Percentiles rank a stretch among this genome's conserved stretches.
phyloP scores from a whole-genome alignment of 1,139 yeast genomes.

The Geotrichum candidum region DNA sequence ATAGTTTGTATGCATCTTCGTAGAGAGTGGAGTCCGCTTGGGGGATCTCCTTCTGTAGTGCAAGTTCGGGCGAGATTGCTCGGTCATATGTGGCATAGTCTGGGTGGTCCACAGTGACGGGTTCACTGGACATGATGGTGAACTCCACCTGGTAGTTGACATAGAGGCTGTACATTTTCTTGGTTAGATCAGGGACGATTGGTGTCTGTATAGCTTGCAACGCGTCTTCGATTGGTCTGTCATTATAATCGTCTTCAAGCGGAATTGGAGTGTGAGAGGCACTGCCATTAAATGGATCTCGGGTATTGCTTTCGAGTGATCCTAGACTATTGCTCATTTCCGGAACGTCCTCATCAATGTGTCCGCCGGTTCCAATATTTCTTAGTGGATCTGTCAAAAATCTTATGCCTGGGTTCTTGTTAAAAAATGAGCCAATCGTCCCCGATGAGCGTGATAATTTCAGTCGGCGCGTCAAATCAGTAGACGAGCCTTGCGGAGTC shows the following conservation, averaged over 20 bases:
- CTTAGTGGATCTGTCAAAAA: conserved; percentile 14
- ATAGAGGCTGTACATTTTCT: conserved; percentile 11
- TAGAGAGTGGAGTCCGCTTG: conserved; percentile 4
- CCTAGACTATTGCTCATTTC: conserved; percentile 5
- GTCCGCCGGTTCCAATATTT: conserved; percentile 11
- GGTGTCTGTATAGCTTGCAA: conserved; percentile 5
- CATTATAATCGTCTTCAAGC: not conserved
- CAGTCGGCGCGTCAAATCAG: not conserved
- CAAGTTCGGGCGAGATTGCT: conserved; percentile 9
- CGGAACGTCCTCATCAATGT: not conserved
- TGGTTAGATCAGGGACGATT: conserved; percentile 4
- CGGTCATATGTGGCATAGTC: conserved; percentile 9
- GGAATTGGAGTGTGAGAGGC: not conserved
- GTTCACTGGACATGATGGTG: conserved; percentile 12
- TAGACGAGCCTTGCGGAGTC: not conserved
- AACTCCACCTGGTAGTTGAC: conserved; percentile 13
- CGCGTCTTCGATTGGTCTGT: conserved; percentile 7
- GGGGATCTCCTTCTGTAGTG: conserved; percentile 6
- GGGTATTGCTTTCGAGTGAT: conserved; percentile 6
- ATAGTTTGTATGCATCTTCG: conserved; percentile 5
- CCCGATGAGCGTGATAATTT: conserved; percentile 6
- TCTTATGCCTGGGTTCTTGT: conserved; percentile 17
- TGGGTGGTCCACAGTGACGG: conserved; percentile 13
- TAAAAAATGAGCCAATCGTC: conserved; percentile 16
- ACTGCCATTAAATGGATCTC: conserved; percentile 1